Base-by-base conservation (phyloP, 352 stramenopile genomes). In the Phytophthora crassamura region DNA sequence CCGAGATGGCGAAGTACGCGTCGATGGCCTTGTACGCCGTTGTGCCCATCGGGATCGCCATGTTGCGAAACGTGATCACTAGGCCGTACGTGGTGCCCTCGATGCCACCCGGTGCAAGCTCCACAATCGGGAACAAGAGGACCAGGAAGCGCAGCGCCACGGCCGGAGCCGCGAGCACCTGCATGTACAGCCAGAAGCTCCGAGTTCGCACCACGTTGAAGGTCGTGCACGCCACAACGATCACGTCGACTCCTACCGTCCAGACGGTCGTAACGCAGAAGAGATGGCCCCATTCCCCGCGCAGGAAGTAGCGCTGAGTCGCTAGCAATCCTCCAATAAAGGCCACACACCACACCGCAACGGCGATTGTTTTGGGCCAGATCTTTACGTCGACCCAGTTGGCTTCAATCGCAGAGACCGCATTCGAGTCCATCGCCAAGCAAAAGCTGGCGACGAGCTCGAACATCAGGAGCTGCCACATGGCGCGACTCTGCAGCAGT, bases 381-480 rank as follows among this genome's bases (percentile, higher is more conserved):
- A 54, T 65, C 33, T 80, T 35, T 22, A 92, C 69, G 10, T 67
- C 15, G 2, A 82, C 76, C 87, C 85, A 93, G 35, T 82, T 86
- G 9, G 69, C 75, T 48, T 86, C 73, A 45, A 95, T 84, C 2
- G 72, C 69, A 6, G 77, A 43, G 9, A 53, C 65, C 15, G 82
- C 82, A 7, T 63, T 81, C 8, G 82, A 89, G 28, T 73, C 60
- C 39, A 91, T 80, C 14, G 68, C 74, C 16, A 81, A 55, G 34
- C 78, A 89, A 54, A 95, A 86, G 28, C 65, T 77, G 8, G 77
- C 74, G 4, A 90, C 35, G 25, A 92, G 69, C 36, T 88, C 66
- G 43, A 93, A 95, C 34, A 82, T 69, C 22, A 95, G 49, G 12
- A 93, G 67, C 39, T 93, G 86, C 82, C 84, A 95, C 67, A 95